phyloP scores from a whole-genome alignment of 352 stramenopile species.

The Pythium folliculosum region DNA sequence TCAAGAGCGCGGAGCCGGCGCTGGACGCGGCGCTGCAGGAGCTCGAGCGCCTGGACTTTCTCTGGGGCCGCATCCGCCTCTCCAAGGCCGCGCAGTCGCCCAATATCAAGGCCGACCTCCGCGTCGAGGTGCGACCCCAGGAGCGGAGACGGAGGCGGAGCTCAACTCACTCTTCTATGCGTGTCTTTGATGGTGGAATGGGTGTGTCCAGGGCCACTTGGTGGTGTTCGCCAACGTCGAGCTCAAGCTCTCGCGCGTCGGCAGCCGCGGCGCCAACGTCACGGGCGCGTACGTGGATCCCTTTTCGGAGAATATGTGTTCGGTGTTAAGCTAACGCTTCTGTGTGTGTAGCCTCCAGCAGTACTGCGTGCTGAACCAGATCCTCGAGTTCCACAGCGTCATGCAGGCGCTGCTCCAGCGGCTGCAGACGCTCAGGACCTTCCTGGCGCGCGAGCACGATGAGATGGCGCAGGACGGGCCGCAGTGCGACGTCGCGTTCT shows the following conservation, averaged over 20 bases:
- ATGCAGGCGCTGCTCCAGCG: conserved; percentile 57
- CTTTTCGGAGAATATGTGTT: background rate
- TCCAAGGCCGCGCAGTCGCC: conserved; percentile 44
- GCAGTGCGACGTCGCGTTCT: conserved; percentile 56
- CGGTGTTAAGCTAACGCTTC: background rate
- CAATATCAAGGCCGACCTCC: conserved; percentile 67
- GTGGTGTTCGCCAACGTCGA: conserved; percentile 74
- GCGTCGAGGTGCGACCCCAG: conserved; percentile 49
- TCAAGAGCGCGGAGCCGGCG: conserved; percentile 55
- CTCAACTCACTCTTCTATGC: no score
- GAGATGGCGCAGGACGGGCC: conserved; percentile 42
- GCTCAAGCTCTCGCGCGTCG: conserved; percentile 62
- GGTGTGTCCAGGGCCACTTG: conserved; percentile 57
- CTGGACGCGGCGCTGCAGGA: conserved; percentile 58
- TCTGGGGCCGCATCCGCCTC: conserved; percentile 79
- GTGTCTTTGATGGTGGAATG: background rate
- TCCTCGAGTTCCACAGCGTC: conserved; percentile 80
- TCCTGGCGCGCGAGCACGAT: conserved; percentile 44
- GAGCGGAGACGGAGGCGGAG: background rate
- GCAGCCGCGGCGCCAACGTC: conserved; percentile 47
- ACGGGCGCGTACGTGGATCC: conserved; percentile 44
- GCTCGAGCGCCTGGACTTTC: conserved; percentile 80
- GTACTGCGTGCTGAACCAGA: conserved; percentile 84
- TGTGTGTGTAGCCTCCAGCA: conserved; percentile 56
- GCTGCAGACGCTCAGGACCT: conserved; percentile 52